Evolutionary conservation across 2,329 filamentous ascomycete genomes (phyloP).

Genomic region (Nemania diffusa): DNA sequence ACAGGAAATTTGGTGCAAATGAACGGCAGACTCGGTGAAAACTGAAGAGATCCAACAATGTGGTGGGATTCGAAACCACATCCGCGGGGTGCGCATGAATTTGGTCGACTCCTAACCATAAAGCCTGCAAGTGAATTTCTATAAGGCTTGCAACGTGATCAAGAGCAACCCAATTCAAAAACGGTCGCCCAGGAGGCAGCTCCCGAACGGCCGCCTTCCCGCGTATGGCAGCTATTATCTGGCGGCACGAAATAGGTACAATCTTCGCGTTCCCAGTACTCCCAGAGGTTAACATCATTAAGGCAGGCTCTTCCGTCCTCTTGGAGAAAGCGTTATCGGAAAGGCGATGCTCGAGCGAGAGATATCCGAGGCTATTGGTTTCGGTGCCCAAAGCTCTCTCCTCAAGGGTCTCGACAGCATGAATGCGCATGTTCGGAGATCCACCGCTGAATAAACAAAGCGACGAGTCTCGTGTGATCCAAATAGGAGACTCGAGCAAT

Average conservation of each 20-base stretch:
- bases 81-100: conserved; percentile 58
- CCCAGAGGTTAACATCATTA: conserved; percentile 64
- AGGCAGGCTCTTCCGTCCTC: conserved; percentile 38
- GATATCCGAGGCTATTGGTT: not conserved
- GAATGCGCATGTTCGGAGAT: not conserved
- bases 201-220: conserved; percentile 15
- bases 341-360: not conserved
- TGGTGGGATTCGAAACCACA: conserved; percentile 52
- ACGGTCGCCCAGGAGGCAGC: conserved; percentile 47
- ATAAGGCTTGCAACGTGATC: conserved; percentile 65
- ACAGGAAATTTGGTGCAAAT: conserved; percentile 14
- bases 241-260: conserved; percentile 56
- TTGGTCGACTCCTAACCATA: conserved; percentile 55
- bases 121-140: conserved; percentile 63
- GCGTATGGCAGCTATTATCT: conserved; percentile 40
- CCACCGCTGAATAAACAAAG: conserved; percentile 27
- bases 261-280: conserved; percentile 63
- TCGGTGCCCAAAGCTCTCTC: too few relatives aligned
- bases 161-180: conserved; percentile 61
- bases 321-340: not conserved
- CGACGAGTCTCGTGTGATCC: conserved; percentile 28
- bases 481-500: conserved; percentile 33
- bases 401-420: not conserved
- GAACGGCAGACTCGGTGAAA: not conserved
- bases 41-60: conserved; percentile 45